These are phyloP conservation scores for Insectozyma bohioensis DNA, from an alignment of 1,139 yeast genomes.

Conservation along the genomic window DNA sequence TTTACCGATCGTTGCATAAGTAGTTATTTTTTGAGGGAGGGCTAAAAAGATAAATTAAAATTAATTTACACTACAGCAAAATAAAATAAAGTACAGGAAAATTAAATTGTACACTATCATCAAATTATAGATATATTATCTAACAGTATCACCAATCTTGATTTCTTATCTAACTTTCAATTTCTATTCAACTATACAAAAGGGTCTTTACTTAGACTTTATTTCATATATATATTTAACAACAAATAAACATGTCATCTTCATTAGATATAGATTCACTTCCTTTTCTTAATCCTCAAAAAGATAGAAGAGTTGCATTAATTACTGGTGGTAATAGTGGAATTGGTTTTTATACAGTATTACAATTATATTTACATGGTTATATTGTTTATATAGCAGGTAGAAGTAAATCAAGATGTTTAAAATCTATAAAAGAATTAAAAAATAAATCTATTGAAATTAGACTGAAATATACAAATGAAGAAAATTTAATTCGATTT, in stretches of 20 bases:
- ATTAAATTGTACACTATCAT: too few species aligned
- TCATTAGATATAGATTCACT: conserved; percentile 25
- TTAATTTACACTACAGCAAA: too few species aligned
- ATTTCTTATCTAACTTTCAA: too few species aligned
- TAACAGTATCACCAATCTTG: too few species aligned
- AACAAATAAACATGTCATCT: conserved; percentile 11
- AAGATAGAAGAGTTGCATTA: conserved; percentile 58
- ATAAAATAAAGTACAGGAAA: too few species aligned
- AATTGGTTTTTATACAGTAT: conserved; percentile 72
- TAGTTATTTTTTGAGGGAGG: too few species aligned
- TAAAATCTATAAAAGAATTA: conserved; percentile 55
- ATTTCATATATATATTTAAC: too few species aligned
- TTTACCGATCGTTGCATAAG: too few species aligned
- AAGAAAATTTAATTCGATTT: conserved; percentile 18
- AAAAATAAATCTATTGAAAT: conserved; percentile 49
- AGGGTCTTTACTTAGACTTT: too few species aligned
- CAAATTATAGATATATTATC: too few species aligned
- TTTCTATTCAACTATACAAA: too few species aligned
- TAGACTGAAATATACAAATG: conserved; percentile 19
- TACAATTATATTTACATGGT: conserved; percentile 79
- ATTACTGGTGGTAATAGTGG: conserved; percentile 84
- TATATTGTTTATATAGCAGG: conserved; percentile 74
- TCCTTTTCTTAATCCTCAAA: conserved; percentile 38
- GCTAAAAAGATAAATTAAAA: too few species aligned
- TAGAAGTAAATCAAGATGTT: conserved; percentile 55